Conservation (phyloP, 2,329 filamentous ascomycete genomes). For the Pseudopyrenochaeta lycopersici region DNA sequence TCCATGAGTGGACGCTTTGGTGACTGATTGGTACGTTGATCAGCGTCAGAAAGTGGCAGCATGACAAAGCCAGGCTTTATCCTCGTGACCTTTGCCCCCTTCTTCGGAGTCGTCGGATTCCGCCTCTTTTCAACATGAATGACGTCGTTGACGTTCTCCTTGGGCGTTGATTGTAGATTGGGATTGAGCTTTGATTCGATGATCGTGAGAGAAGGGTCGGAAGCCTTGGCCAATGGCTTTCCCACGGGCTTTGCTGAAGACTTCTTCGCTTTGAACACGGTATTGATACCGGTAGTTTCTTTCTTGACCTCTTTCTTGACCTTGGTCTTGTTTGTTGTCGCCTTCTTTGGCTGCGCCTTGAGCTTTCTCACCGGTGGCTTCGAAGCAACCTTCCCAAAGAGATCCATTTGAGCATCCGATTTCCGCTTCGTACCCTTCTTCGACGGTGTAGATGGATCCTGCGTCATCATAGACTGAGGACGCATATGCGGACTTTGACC, state of each 20-base stretch:
- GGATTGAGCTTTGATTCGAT: conserved; percentile 15
- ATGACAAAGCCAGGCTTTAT: conserved; percentile 35
- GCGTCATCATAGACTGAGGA: conserved; percentile 30
- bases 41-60: conserved; percentile 36
- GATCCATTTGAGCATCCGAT: conserved; percentile 29
- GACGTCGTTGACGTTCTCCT: conserved; percentile 21
- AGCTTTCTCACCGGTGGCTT: conserved; percentile 34
- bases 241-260: conserved; percentile 18
- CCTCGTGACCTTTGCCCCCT: conserved; percentile 27
- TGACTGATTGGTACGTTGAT: conserved; percentile 44
- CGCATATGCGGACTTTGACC: conserved; percentile 45
- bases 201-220: conserved; percentile 6
- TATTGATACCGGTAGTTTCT: conserved; percentile 33
- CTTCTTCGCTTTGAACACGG: conserved; percentile 42
- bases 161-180: conserved; percentile 12
- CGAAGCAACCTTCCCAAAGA: conserved; percentile 30
- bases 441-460: conserved; percentile 41
- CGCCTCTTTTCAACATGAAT: conserved; percentile 18
- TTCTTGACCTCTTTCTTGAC: conserved; percentile 38
- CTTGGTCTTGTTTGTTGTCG: conserved; percentile 32
- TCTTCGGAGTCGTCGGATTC: conserved; percentile 29
- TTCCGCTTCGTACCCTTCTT: conserved; percentile 46
- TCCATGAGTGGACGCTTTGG: conserved; percentile 40
- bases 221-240: conserved; percentile 20
- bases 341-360: conserved; percentile 41